These are phyloP conservation scores for Kernera saxatilis DNA, from an alignment of 345 rosid species.

Conservation along the genomic window DNA sequence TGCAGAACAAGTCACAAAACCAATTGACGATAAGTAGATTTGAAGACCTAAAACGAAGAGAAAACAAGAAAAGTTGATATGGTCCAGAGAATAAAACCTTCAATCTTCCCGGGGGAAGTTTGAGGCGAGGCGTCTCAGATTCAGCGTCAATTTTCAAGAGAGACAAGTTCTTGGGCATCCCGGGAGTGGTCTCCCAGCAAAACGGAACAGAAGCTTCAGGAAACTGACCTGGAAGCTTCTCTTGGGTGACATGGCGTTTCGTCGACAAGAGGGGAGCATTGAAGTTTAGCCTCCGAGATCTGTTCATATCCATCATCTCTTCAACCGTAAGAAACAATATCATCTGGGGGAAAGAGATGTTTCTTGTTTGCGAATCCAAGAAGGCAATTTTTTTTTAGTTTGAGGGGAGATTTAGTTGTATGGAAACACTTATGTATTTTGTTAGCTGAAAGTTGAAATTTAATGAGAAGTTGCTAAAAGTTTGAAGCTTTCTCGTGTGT, in stretches of 20 bases:
- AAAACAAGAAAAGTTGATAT: not conserved
- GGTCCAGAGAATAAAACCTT: slow-evolving; percentile 23
- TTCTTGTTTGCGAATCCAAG: not conserved
- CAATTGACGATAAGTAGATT: not conserved
- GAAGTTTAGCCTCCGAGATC: slow-evolving; percentile 57
- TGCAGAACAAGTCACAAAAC: not conserved
- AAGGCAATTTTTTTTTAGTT: not conserved
- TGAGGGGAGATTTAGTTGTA: slow-evolving; percentile 15
- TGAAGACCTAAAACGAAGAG: not conserved
- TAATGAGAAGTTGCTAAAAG: slow-evolving; percentile 33
- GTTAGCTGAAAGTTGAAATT: slow-evolving; percentile 18
- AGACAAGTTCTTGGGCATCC: slow-evolving; percentile 50
- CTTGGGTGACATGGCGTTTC: slow-evolving; percentile 37
- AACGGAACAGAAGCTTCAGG: slow-evolving; percentile 53
- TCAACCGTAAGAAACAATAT: slow-evolving; percentile 21
- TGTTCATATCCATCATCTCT: slow-evolving; percentile 30
- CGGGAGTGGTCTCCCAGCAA: slow-evolving; percentile 85
- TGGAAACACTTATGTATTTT: not conserved
- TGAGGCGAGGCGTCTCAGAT: slow-evolving; percentile 54
- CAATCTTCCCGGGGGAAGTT: slow-evolving; percentile 57
- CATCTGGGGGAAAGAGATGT: not conserved
- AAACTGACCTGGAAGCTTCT: slow-evolving; percentile 19
- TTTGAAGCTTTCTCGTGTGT: slow-evolving; percentile 51
- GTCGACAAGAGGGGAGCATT: slow-evolving; percentile 69
- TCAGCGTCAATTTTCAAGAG: slow-evolving; percentile 22